Evolutionary conservation across 164 flowering plant genomes (phyloP).

Genomic region (Hamamelis virginiana): DNA sequence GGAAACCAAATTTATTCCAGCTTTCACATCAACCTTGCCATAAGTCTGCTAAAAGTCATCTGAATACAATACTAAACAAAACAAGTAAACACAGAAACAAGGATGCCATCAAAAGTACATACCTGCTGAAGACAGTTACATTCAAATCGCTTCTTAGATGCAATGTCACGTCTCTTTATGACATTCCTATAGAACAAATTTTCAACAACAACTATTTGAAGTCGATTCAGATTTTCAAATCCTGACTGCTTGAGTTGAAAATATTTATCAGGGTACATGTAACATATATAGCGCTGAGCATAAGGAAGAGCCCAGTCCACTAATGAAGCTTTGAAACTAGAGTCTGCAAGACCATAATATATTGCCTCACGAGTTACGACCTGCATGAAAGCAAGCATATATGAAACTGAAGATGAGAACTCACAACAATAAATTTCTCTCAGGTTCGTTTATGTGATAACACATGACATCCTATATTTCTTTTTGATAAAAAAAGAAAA

Average conservation of each 20-base stretch:
- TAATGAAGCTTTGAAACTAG: constrained; percentile 45
- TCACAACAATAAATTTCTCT: not conserved
- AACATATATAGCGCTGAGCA: constrained; percentile 79
- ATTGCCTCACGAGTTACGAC: constrained; percentile 79
- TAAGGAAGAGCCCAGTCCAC: constrained; percentile 88
- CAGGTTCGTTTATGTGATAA: not conserved
- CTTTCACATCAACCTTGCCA: not conserved
- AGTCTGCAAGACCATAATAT: constrained; percentile 50
- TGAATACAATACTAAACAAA: not conserved
- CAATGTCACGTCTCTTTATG: constrained; percentile 41
- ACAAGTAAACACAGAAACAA: constrained; percentile 4
- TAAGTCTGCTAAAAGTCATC: not conserved
- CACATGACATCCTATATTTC: not conserved
- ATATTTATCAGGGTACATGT: constrained; percentile 56
- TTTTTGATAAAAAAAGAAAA: too few relatives aligned
- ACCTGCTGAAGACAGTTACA: constrained; percentile 84
- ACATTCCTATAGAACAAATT: constrained; percentile 63
- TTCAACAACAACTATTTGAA: constrained; percentile 65
- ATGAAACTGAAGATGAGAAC: not conserved
- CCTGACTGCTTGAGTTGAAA: constrained; percentile 48
- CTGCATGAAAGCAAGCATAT: constrained; percentile 38
- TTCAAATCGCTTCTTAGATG: constrained; percentile 54
- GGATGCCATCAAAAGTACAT: constrained; percentile 8
- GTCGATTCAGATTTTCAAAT: constrained; percentile 34
- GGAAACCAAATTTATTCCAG: not conserved